Conservation (phyloP, 306 rosid genomes). For the Luffa aegyptiaca region DNA sequence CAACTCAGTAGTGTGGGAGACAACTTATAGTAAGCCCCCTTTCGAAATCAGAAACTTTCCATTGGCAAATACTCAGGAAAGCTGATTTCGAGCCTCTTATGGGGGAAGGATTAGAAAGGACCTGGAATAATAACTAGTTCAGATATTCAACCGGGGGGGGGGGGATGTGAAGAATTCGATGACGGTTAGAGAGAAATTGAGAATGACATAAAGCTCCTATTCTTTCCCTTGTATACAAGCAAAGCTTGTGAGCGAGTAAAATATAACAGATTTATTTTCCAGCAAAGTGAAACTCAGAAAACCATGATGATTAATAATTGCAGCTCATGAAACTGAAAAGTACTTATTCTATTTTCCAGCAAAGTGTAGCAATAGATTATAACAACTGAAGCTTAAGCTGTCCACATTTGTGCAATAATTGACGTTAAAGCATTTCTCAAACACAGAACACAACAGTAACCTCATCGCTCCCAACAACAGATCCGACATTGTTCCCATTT, state of each 20-base stretch:
- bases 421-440: neutral
- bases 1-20: neutral
- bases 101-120: neutral
- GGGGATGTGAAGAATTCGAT: neutral
- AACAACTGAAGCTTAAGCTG: conserved; percentile 2
- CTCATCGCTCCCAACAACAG: neutral
- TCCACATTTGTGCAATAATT: neutral
- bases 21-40: neutral
- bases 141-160: neutral
- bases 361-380: neutral
- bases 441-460: neutral
- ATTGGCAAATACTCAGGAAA: neutral
- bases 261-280: neutral
- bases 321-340: neutral
- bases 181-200: neutral
- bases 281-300: neutral
- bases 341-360: neutral
- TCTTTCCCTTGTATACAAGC: neutral
- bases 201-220: neutral
- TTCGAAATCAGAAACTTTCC: neutral
- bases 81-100: neutral
- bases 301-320: neutral
- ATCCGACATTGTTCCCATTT: neutral
- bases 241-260: neutral
- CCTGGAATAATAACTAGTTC: neutral